Evolutionary conservation across 371 early-diverging fungal species (phyloP).

Genomic region (Rhizopus microsporus): DNA sequence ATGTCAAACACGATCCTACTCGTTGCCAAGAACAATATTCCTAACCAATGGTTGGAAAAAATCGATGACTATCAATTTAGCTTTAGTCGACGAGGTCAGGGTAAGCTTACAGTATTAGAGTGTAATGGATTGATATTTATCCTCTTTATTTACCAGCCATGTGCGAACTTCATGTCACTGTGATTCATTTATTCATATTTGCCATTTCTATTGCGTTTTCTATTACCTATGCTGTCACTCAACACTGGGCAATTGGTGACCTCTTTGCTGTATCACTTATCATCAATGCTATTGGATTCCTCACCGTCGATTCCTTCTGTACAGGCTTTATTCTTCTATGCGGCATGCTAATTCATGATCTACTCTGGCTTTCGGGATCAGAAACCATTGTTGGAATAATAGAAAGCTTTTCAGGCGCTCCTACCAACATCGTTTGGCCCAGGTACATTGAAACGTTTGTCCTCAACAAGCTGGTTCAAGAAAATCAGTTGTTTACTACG

Average conservation of each 20-base stretch:
- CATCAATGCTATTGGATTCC: slow-evolving; percentile 12
- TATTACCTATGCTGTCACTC: slow-evolving; percentile 12
- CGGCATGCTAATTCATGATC: slow-evolving; percentile 91
- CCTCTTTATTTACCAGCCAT: slow-evolving; percentile 12
- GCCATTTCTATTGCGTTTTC: slow-evolving; percentile 13
- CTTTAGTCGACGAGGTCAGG: slow-evolving; percentile 8
- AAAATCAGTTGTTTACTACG: slow-evolving; percentile 73
- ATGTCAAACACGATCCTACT: slow-evolving; percentile 17
- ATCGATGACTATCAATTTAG: slow-evolving; percentile 16
- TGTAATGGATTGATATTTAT: neutral
- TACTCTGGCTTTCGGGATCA: slow-evolving; percentile 97
- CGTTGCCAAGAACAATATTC: slow-evolving; percentile 7
- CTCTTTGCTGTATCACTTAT: slow-evolving; percentile 20
- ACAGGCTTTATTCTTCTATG: slow-evolving; percentile 86
- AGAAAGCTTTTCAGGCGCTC: slow-evolving; percentile 80
- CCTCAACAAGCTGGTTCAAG: slow-evolving; percentile 38
- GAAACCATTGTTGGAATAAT: slow-evolving; percentile 95
- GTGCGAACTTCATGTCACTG: slow-evolving; percentile 23
- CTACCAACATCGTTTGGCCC: slow-evolving; percentile 90
- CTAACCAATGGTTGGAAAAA: neutral
- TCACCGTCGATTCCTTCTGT: slow-evolving; percentile 55
- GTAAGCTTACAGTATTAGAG: slow-evolving; percentile 7
- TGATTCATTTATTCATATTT: slow-evolving; percentile 16
- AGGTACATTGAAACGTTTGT: slow-evolving; percentile 53
- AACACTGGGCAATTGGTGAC: slow-evolving; percentile 24